Evolutionary conservation across 2,329 filamentous ascomycete genomes (phyloP), one percentile per base, ranked within the genome.

Genomic region (Nigrospora osmanthi): DNA sequence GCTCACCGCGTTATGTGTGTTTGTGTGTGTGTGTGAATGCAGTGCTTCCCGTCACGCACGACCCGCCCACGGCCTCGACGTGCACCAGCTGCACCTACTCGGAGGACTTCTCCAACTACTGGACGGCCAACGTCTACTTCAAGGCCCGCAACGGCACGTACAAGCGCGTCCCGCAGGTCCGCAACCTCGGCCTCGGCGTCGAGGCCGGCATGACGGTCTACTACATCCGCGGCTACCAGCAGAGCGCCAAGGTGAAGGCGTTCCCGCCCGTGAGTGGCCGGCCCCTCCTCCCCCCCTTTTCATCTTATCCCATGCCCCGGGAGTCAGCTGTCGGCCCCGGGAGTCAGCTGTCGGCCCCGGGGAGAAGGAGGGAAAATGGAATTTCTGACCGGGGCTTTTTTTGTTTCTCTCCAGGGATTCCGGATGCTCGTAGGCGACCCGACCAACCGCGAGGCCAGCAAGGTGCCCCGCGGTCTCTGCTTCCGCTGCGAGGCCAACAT

Each of bases 101-200:
- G 37, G 58, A 60, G 45, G 58, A 61, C 42, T 60, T 59, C 51
- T 57, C 54, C 47, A 61, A 61, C 51, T 61, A 61, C 49, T 61
- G 58, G 58, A 61, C 58, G 19, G 57, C 58, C 30, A 58, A 55
- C 47, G 47, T 61, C 28, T 61, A 61, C 52, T 61, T 58, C 54
- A 55, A 56, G 42, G 58, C 58, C 16, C 50, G 53, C 38, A 61
- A 61, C 49, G 58, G 58, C 31, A 58, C 56, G 23, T 61, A 52
- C 55, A 60, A 56, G 51, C 54, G 58, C 28, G 58, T 61, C 14
- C 58, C 58, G 11, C 58, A 60, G 47, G 42, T 59, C 47, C 51
- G 55, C 32, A 61, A 61, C 47, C 50, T 60, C 4, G 58, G 58
- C 12, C 55, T 61, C 34, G 45, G 45, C 37, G 56, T 58, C 47